Conservation (phyloP, 495 filamentous ascomycete species). For the Annulohypoxylon bovei region DNA sequence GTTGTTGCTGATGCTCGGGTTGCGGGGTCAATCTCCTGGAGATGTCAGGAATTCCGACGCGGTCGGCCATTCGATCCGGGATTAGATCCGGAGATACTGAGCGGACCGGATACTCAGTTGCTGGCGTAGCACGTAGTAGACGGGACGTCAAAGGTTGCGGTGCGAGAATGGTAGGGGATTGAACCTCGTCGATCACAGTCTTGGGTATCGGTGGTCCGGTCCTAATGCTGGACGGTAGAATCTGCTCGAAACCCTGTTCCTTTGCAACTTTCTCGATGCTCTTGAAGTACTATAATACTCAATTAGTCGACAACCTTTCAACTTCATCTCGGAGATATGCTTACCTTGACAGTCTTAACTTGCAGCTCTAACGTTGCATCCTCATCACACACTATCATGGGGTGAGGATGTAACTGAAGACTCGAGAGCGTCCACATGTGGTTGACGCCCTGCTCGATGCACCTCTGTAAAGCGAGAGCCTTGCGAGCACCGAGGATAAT, state of each 20-base stretch:
- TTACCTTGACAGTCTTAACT: slow-evolving; percentile 85
- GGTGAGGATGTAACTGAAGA: slow-evolving; percentile 81
- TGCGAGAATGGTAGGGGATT: slow-evolving; percentile 56
- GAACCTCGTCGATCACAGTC: slow-evolving; percentile 49
- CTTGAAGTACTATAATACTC: slow-evolving; percentile 68
- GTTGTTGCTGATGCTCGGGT: slow-evolving; percentile 51
- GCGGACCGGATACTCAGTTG: slow-evolving; percentile 59
- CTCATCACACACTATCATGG: slow-evolving; percentile 84
- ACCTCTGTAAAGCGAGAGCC: slow-evolving; percentile 80
- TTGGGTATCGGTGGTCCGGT: slow-evolving; percentile 49
- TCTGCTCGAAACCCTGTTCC: slow-evolving; percentile 67
- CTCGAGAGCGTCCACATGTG: slow-evolving; percentile 91
- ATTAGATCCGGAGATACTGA: slow-evolving; percentile 66
- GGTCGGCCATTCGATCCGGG: slow-evolving; percentile 75
- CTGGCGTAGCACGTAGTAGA: slow-evolving; percentile 57
- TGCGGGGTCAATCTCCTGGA: slow-evolving; percentile 53
- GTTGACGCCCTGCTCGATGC: slow-evolving; percentile 83
- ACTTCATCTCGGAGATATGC: neutral
- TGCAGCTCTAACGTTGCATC: slow-evolving; percentile 85
- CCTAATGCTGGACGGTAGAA: slow-evolving; percentile 60
- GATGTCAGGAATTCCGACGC: slow-evolving; percentile 65
- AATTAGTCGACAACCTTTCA: slow-evolving; percentile 12
- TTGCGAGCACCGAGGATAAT: slow-evolving; percentile 85
- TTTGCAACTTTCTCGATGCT: slow-evolving; percentile 69
- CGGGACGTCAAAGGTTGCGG: slow-evolving; percentile 60